These are phyloP conservation scores for Letharia lupina DNA, from an alignment of 495 filamentous ascomycete species.

Conservation along the genomic window DNA sequence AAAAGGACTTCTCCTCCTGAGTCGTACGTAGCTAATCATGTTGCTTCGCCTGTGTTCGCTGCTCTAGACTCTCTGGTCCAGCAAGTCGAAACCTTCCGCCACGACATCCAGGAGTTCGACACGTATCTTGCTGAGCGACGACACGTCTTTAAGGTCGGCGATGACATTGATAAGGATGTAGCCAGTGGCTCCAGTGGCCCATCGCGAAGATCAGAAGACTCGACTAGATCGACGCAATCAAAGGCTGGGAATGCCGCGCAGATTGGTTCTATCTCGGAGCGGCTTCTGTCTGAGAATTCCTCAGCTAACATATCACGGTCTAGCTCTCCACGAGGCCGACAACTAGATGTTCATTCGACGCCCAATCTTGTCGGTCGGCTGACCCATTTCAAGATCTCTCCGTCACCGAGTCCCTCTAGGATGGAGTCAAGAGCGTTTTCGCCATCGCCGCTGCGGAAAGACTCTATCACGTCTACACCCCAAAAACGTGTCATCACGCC, in stretches of 20 bases:
- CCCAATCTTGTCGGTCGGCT: constrained; percentile 17
- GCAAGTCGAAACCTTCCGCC: constrained; percentile 56
- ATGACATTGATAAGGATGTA: constrained; percentile 25
- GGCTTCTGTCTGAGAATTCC: constrained; percentile 20
- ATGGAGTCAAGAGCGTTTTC: constrained; percentile 21
- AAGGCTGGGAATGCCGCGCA: constrained; percentile 4
- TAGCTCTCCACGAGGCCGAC: constrained; percentile 25
- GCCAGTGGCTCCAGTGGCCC: constrained; percentile 12
- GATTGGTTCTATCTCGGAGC: constrained; percentile 23
- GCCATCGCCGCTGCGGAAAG: constrained; percentile 26
- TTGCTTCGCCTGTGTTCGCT: constrained; percentile 31
- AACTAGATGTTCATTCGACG: constrained; percentile 12
- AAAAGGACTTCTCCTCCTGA: not conserved
- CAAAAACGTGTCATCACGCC: constrained; percentile 11
- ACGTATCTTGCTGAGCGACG: constrained; percentile 65
- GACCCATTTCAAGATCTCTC: constrained; percentile 21
- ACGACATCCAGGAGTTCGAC: constrained; percentile 68
- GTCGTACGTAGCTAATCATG: not conserved
- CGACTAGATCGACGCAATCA: constrained; percentile 6
- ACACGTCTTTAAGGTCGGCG: constrained; percentile 54
- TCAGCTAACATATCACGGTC: constrained; percentile 19
- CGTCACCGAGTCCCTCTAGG: constrained; percentile 22
- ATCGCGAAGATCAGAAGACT: constrained; percentile 17
- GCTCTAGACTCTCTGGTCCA: constrained; percentile 47
- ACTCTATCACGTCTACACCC: constrained; percentile 12